Conservation (phyloP, 2,329 filamentous ascomycete genomes). For the Eutypella sp. region DNA sequence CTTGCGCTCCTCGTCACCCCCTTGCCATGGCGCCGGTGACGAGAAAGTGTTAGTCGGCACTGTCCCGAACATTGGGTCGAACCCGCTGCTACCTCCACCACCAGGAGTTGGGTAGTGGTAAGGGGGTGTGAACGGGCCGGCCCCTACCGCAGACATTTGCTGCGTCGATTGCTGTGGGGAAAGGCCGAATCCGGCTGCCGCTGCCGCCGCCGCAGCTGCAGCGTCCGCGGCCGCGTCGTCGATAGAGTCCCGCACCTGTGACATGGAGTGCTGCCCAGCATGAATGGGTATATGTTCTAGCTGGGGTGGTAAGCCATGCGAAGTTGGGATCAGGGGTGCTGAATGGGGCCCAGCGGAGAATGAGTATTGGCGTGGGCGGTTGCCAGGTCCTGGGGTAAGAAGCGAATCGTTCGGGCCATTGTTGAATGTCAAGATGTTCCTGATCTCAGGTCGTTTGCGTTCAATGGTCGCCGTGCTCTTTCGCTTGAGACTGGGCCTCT, state of each 20-base stretch:
- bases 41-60: slow-evolving; percentile 48
- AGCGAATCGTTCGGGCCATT: slow-evolving; percentile 21
- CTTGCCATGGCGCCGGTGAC: slow-evolving; percentile 49
- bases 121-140: slow-evolving; percentile 35
- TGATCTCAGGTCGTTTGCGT: slow-evolving; percentile 36
- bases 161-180: slow-evolving; percentile 22
- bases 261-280: slow-evolving; percentile 24
- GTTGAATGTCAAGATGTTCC: slow-evolving; percentile 30
- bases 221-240: slow-evolving; percentile 30
- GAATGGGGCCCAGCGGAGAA: slow-evolving; percentile 34
- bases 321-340: slow-evolving; percentile 35
- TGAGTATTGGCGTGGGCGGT: slow-evolving; percentile 33
- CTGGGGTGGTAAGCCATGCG: slow-evolving; percentile 32
- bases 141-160: slow-evolving; percentile 26
- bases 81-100: slow-evolving; percentile 24
- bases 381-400: slow-evolving; percentile 25
- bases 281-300: slow-evolving; percentile 25
- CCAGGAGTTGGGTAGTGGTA: slow-evolving; percentile 37
- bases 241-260: slow-evolving; percentile 29
- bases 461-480: slow-evolving; percentile 39
- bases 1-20: slow-evolving; percentile 27
- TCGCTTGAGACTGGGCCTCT: slow-evolving; percentile 41
- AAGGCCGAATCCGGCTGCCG: slow-evolving; percentile 33
- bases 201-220: slow-evolving; percentile 30
- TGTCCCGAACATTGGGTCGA: slow-evolving; percentile 57